A percentile compares a stretch with the other conserved stretches of the same genome.
These are phyloP conservation scores for Didymosphaeria variabile DNA, from an alignment of 2,329 filamentous ascomycete species.

Conservation along the genomic window DNA sequence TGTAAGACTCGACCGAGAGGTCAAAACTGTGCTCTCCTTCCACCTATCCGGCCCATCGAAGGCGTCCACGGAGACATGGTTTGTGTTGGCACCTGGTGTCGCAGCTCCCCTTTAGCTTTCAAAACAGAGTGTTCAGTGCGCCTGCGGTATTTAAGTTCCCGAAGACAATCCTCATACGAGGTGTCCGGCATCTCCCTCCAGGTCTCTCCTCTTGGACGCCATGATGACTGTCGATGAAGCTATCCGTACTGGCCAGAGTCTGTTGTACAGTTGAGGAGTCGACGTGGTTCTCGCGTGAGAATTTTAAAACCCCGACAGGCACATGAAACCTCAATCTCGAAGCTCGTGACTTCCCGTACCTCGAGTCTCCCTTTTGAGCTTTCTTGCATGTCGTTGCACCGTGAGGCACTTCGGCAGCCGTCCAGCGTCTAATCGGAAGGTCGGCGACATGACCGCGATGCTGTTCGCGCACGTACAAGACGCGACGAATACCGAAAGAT, in stretches of 20 bases:
- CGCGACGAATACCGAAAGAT: conserved; percentile 70
- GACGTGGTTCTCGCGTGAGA: conserved; percentile 80
- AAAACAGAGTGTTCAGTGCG: conserved; percentile 20
- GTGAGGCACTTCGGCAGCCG: conserved; percentile 30
- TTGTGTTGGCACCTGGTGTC: conserved; percentile 47
- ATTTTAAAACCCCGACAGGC: conserved; percentile 75
- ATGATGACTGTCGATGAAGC: conserved; percentile 57
- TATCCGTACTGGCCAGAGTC: conserved; percentile 71
- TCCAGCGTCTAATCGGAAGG: conserved; percentile 69
- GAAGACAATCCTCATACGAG: conserved; percentile 60
- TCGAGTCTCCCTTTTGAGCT: conserved; percentile 53
- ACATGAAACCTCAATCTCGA: conserved; percentile 73
- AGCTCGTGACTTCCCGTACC: conserved; percentile 56
- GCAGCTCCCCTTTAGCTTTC: conserved; percentile 38
- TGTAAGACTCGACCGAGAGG: conserved; percentile 50
- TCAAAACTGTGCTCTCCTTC: conserved; percentile 51
- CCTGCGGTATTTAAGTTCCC: conserved; percentile 54
- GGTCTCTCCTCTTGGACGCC: conserved; percentile 56
- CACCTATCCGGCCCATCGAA: conserved; percentile 37
- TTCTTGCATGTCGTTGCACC: conserved; percentile 28
- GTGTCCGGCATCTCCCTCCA: conserved; percentile 61
- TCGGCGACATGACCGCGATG: conserved; percentile 68
- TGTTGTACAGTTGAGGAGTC: conserved; percentile 75
- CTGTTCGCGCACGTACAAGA: conserved; percentile 56
- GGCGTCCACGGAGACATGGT: conserved; percentile 38